Conservation (phyloP, 225 moss, liverwort and hornwort genomes). For the Antitrichia curtipendula region DNA sequence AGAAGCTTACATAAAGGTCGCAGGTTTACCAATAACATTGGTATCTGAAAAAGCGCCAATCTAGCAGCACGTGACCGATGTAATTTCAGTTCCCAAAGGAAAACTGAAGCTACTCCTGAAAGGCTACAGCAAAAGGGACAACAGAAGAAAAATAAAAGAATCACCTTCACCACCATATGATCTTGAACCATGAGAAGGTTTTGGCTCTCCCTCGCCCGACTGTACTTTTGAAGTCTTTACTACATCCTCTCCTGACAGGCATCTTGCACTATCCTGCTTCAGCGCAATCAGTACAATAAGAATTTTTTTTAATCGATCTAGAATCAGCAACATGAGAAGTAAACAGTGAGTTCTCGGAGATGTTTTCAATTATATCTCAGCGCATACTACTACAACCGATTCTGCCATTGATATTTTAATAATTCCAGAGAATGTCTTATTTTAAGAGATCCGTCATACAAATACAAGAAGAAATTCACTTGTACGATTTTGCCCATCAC, state of each 20-base stretch:
- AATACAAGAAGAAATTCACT: neutral
- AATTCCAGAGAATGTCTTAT: neutral
- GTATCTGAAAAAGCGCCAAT: neutral
- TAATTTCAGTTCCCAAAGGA: neutral
- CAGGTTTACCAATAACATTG: neutral
- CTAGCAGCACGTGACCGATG: neutral
- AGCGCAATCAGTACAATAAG: neutral
- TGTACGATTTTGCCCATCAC: neutral
- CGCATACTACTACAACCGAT: neutral
- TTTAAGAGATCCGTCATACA: neutral
- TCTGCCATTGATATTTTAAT: neutral
- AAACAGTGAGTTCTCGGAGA: neutral
- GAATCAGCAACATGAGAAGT: neutral
- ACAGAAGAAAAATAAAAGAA: neutral
- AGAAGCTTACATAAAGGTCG: neutral
- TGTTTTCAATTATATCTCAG: neutral
- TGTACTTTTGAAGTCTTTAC: neutral
- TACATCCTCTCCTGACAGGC: constrained; percentile 1
- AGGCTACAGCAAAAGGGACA: neutral
- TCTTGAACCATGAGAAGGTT: constrained; percentile 23
- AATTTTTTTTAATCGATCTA: neutral
- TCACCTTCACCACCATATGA: constrained; percentile 41
- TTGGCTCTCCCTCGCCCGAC: neutral
- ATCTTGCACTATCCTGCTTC: constrained; percentile 27
- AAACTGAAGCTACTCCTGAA: neutral